Evolutionary conservation across 345 rosid genomes (phyloP).

Genomic region (Alliaria petiolata): DNA sequence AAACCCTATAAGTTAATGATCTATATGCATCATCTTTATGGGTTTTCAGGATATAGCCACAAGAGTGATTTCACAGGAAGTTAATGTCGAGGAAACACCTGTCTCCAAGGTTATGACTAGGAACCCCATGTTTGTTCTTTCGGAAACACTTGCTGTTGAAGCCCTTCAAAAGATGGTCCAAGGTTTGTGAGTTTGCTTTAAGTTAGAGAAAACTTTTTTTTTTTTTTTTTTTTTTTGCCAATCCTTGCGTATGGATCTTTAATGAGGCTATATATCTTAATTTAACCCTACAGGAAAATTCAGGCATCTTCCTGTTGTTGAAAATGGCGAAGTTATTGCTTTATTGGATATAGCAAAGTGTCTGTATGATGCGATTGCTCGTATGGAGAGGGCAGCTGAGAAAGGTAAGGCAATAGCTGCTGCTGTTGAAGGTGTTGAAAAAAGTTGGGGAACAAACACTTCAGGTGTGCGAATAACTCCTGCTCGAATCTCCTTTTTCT

Average conservation of each 20-base stretch:
- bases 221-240: neutral
- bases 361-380: conserved; percentile 96
- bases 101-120: conserved; percentile 96
- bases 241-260: no score
- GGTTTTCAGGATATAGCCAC: conserved; percentile 77
- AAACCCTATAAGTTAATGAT: neutral
- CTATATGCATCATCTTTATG: neutral
- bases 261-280: conserved; percentile 15
- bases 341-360: conserved; percentile 96
- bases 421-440: conserved; percentile 99
- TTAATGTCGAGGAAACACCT: conserved; percentile 83
- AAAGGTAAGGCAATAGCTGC: conserved; percentile 99
- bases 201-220: neutral
- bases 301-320: conserved; percentile 98
- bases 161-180: conserved; percentile 99
- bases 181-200: conserved; percentile 49
- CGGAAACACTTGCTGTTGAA: conserved; percentile 95
- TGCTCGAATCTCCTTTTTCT: neutral
- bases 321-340: conserved; percentile 98
- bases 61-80: conserved; percentile 78
- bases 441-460: conserved; percentile 76
- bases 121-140: conserved; percentile 91
- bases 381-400: conserved; percentile 99
- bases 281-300: conserved; percentile 65
- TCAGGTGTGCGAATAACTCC: conserved; percentile 52